These are phyloP conservation scores for Clathrus columnatus DNA, from an alignment of 768 basidiomycete species.

Conservation along the genomic window DNA sequence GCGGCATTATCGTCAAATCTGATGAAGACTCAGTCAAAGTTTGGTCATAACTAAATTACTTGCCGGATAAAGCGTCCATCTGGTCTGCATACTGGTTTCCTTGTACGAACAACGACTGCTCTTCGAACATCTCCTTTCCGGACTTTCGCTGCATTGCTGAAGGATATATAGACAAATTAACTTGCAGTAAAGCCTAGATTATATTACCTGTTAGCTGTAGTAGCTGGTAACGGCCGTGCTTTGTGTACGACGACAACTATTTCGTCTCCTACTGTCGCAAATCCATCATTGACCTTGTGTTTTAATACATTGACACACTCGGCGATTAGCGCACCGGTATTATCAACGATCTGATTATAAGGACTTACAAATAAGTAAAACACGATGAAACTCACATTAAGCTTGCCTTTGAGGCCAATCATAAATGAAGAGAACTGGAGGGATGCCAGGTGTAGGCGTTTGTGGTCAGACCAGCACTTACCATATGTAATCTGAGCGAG, in stretches of 20 bases:
- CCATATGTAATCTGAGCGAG: no score
- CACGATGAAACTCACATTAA: slow-evolving; percentile 52
- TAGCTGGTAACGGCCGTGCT: slow-evolving; percentile 69
- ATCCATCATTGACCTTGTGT: slow-evolving; percentile 91
- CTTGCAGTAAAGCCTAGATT: neutral
- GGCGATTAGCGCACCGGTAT: slow-evolving; percentile 87
- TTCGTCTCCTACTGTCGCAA: slow-evolving; percentile 90
- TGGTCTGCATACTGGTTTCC: slow-evolving; percentile 73
- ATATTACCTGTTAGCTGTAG: slow-evolving; percentile 4
- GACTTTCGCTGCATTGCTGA: slow-evolving; percentile 70
- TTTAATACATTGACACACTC: slow-evolving; percentile 97
- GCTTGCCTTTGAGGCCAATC: slow-evolving; percentile 91
- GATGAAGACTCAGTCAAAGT: neutral
- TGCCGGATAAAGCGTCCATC: slow-evolving; percentile 69
- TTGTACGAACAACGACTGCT: slow-evolving; percentile 91
- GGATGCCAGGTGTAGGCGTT: neutral
- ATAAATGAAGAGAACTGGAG: slow-evolving; percentile 34
- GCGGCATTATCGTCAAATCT: slow-evolving; percentile 96
- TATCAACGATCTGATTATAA: slow-evolving; percentile 78
- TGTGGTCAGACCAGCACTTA: neutral
- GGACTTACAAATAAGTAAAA: neutral
- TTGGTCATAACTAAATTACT: neutral
- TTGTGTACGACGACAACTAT: slow-evolving; percentile 92
- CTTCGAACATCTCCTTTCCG: slow-evolving; percentile 90
- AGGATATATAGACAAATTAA: neutral